Evolutionary conservation across 768 basidiomycete genomes (phyloP).

Genomic region (Collybia nuda): DNA sequence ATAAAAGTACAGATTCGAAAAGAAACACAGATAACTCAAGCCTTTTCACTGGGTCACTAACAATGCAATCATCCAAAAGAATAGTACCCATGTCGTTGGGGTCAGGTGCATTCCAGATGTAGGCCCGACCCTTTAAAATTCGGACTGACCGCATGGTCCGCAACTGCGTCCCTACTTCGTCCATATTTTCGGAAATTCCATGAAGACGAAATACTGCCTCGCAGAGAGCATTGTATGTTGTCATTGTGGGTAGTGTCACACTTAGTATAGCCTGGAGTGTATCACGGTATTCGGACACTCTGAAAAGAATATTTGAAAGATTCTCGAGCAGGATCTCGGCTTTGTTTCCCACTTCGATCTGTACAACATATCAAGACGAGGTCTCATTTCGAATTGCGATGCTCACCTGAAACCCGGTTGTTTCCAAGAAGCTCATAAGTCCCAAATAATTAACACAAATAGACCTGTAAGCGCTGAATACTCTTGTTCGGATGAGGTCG

Average conservation of each 20-base stretch:
- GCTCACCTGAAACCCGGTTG: constrained; percentile 18
- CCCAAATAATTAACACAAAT: constrained; percentile 32
- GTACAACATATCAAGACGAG: neutral
- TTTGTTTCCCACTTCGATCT: constrained; percentile 19
- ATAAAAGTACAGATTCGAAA: constrained; percentile 33
- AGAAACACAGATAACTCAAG: constrained; percentile 29
- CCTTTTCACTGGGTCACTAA: constrained; percentile 19
- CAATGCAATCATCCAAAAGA: constrained; percentile 33
- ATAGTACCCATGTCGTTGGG: constrained; percentile 29
- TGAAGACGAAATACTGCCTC: constrained; percentile 24
- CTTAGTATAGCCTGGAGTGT: constrained; percentile 31
- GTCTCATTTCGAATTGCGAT: neutral
- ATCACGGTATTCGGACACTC: constrained; percentile 26
- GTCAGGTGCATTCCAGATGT: constrained; percentile 22
- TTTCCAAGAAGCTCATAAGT: constrained; percentile 24
- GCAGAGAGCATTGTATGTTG: constrained; percentile 33
- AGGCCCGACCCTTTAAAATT: constrained; percentile 26
- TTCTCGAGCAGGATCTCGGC: constrained; percentile 25
- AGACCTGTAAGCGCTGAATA: constrained; percentile 33
- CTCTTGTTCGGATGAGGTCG: constrained; percentile 22
- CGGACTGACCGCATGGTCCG: constrained; percentile 30
- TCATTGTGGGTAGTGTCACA: constrained; percentile 23
- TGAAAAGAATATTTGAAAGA: constrained; percentile 30
- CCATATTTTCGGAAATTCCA: constrained; percentile 31
- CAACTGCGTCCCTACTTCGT: constrained; percentile 35